A percentile compares a stretch with the other conserved stretches of the same genome.
Evolutionary conservation across 495 filamentous ascomycete genomes (phyloP).

Genomic region (Glarea lozoyensis): DNA sequence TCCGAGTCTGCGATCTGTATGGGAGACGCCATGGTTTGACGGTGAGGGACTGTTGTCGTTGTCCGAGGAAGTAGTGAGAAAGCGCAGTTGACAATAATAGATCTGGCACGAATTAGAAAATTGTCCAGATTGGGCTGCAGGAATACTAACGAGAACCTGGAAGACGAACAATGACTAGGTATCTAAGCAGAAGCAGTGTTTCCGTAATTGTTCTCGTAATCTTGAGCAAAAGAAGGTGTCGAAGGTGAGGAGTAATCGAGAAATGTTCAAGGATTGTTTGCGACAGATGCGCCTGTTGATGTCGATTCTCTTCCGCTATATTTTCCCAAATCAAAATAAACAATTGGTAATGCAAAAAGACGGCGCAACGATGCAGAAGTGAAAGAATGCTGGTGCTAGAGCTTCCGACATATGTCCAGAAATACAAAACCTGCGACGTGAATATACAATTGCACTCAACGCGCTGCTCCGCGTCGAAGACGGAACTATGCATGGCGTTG

Average conservation of each 20-base stretch:
- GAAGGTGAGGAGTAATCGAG: not conserved
- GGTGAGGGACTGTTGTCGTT: not conserved
- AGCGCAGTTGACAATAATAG: not conserved
- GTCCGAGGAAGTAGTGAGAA: not conserved
- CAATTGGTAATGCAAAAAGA: too few relatives aligned
- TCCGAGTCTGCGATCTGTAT: constrained; percentile 13
- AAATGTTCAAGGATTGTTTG: not conserved
- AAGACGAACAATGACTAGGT: not conserved
- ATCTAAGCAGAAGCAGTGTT: not conserved
- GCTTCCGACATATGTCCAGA: not conserved
- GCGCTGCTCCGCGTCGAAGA: too few relatives aligned
- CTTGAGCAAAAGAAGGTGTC: not conserved
- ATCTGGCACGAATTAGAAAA: not conserved
- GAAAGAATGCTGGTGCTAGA: not conserved
- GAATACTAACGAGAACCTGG: not conserved
- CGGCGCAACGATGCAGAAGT: not conserved
- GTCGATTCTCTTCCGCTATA: not conserved
- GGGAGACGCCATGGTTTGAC: constrained; percentile 11
- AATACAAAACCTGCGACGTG: too few relatives aligned
- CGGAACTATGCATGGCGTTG: too few relatives aligned
- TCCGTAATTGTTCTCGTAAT: not conserved
- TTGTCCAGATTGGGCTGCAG: not conserved
- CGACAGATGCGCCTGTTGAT: not conserved
- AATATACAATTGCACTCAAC: not conserved
- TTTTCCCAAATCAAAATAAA: too few relatives aligned